Base-by-base conservation (phyloP, 208 protist species). In the Leishmania martiniquensis region DNA sequence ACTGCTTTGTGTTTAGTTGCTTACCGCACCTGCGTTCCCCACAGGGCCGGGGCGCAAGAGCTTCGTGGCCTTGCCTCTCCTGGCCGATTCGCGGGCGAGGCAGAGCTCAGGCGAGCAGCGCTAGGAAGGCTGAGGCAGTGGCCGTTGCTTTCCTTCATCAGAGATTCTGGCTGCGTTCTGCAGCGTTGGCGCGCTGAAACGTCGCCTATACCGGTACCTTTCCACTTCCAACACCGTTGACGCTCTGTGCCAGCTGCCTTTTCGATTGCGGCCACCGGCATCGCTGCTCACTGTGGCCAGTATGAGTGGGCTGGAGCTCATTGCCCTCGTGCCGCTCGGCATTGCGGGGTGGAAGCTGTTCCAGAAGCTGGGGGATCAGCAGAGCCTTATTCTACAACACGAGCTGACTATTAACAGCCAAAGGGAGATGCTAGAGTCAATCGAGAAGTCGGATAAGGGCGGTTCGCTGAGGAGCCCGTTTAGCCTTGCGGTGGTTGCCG, bases 361-460 rank as follows among this genome's bases (percentile, higher is more conserved):
- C 20, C 67, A 86, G 44, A 93, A 89, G 54, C 77, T 93, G 51
- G 49, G 75, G 29, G 82, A 90, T 32, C 90, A 96, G 68, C 82
- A 90, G 72, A 75, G 80, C 39, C 71, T 94, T 39, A 93, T 96
- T 52, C 85, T 85, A n/a, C 76, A 86, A 29, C 87, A 93, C 68
- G 87, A 94, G 67, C 39, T 68, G 15, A 89, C 84, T 49, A 89
- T 96, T 75, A 83, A 72, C n/a, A 85, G 57, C 6, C 90, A 94
- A 52, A 89, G 88, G 54, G 76, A 93, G 69, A 81, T 92, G 37
- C 76, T 95, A 15, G 78, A 95, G 51, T 74, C 77, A 62, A 75
- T 93, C 10, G 44, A 82, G 34, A 67, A 81, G 1, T 22, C 51
- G 12, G 51, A 45, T 17, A 70, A 37, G 32, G 66, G 57, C 9